Evolutionary conservation across 2,329 filamentous ascomycete genomes (phyloP).

Genomic region (Clarireedia sp.): DNA sequence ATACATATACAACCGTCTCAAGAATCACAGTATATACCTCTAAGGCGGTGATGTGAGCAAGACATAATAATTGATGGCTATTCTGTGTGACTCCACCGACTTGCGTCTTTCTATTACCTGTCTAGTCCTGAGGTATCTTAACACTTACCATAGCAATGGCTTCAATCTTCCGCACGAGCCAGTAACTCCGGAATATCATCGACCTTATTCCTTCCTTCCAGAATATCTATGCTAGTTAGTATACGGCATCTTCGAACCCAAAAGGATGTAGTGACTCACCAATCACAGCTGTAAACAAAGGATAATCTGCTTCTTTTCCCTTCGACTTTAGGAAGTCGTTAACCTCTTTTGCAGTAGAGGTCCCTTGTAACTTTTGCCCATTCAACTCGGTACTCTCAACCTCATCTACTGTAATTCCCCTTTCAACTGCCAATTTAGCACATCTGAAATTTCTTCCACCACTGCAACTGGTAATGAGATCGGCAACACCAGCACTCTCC

Average conservation of each 20-base stretch:
- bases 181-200: conserved; percentile 67
- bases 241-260: not conserved
- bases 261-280: conserved; percentile 17
- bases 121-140: not conserved
- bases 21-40: not conserved
- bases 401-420: conserved; percentile 72
- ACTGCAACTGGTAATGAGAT: conserved; percentile 88
- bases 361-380: conserved; percentile 94
- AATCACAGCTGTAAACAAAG: conserved; percentile 84
- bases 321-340: conserved; percentile 77
- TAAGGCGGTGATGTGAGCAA: not conserved
- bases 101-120: conserved; percentile 5
- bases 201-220: conserved; percentile 66
- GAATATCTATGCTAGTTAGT: conserved; percentile 44
- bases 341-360: conserved; percentile 83
- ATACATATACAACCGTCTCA: not conserved
- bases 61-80: not conserved
- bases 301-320: conserved; percentile 75
- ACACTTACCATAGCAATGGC: not conserved
- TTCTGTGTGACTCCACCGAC: not conserved
- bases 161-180: conserved; percentile 14
- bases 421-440: conserved; percentile 78
- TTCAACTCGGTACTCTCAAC: conserved; percentile 87
- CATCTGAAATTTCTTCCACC: conserved; percentile 92
- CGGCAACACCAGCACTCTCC: conserved; percentile 88